These are phyloP conservation scores for Penicillium mononematosum DNA, from an alignment of 495 filamentous ascomycete species.

Conservation along the genomic window DNA sequence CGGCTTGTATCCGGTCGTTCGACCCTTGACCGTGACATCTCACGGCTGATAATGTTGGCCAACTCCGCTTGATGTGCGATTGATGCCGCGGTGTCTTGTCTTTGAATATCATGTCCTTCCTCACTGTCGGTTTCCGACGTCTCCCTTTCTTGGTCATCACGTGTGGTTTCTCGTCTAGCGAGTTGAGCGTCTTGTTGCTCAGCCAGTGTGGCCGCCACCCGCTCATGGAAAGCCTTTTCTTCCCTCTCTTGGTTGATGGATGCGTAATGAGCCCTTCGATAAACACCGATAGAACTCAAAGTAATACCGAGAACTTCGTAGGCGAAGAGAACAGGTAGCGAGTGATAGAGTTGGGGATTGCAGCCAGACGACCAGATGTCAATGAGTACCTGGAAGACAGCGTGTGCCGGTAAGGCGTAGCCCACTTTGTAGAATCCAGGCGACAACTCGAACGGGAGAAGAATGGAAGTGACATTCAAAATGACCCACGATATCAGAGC, in stretches of 20 bases:
- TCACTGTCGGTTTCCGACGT: conserved; percentile 2
- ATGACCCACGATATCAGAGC: conserved; percentile 50
- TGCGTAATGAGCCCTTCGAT: conserved; percentile 40
- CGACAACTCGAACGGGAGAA: conserved; percentile 48
- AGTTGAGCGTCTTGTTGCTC: conserved; percentile 6
- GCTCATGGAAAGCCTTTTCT: conserved; percentile 24
- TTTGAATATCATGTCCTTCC: not conserved
- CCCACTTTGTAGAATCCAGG: conserved; percentile 49
- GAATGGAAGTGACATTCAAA: conserved; percentile 44
- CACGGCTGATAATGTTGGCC: conserved; percentile 15
- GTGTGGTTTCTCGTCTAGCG: not conserved
- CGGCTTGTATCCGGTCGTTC: conserved; percentile 8
- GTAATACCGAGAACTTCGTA: conserved; percentile 34
- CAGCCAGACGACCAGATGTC: conserved; percentile 53
- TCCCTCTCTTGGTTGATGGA: conserved; percentile 34
- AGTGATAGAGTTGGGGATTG: conserved; percentile 41
- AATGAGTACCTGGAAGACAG: conserved; percentile 41
- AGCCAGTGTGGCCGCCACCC: conserved; percentile 28
- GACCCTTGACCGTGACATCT: conserved; percentile 15
- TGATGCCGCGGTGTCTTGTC: conserved; percentile 11
- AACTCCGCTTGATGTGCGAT: conserved; percentile 14
- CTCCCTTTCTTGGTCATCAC: not conserved
- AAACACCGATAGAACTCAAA: conserved; percentile 39
- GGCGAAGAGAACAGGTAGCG: conserved; percentile 46
- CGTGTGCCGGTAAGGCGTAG: conserved; percentile 49